phyloP scores from a whole-genome alignment of 148 eudicot genomes.

The Camellia sinensis region DNA sequence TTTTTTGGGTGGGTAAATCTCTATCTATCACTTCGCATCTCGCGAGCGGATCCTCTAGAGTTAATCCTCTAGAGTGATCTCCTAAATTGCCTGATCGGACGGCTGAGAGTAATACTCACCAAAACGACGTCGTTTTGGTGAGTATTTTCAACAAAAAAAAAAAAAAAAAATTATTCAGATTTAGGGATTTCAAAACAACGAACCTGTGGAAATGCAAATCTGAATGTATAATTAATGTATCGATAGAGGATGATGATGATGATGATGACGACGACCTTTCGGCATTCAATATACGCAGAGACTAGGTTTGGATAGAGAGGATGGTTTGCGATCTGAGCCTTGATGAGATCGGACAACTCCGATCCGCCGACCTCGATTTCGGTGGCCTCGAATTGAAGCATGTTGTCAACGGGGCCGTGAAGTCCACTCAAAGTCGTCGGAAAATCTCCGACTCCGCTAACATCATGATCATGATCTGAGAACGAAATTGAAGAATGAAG shows the following conservation, averaged over 20 bases:
- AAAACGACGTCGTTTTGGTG: no score
- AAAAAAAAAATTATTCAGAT: no score
- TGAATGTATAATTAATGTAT: neutral
- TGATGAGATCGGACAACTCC: slow-evolving; percentile 37
- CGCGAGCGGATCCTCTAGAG: no score
- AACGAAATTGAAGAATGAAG: slow-evolving; percentile 32
- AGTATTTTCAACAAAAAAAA: no score
- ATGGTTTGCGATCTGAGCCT: slow-evolving; percentile 47
- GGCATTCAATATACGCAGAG: slow-evolving; percentile 38
- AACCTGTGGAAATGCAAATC: no score
- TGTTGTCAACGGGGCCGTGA: neutral
- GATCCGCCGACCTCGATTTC: slow-evolving; percentile 12
- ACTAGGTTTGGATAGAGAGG: slow-evolving; percentile 44
- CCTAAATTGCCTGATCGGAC: no score
- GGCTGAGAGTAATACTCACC: no score
- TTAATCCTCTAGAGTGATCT: no score
- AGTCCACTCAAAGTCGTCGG: neutral
- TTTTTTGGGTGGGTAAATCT: no score
- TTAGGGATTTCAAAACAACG: no score
- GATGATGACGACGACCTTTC: slow-evolving; percentile 28
- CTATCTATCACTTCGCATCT: no score
- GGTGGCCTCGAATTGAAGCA: slow-evolving; percentile 7
- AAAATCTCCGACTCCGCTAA: neutral
- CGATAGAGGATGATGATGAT: neutral
- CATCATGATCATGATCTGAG: slow-evolving; percentile 2